Percentiles rank a stretch among this genome's conserved stretches.
These are phyloP conservation scores for Phycomyces nitens DNA, from an alignment of 192 early-diverging fungal genomes.

Conservation along the genomic window DNA sequence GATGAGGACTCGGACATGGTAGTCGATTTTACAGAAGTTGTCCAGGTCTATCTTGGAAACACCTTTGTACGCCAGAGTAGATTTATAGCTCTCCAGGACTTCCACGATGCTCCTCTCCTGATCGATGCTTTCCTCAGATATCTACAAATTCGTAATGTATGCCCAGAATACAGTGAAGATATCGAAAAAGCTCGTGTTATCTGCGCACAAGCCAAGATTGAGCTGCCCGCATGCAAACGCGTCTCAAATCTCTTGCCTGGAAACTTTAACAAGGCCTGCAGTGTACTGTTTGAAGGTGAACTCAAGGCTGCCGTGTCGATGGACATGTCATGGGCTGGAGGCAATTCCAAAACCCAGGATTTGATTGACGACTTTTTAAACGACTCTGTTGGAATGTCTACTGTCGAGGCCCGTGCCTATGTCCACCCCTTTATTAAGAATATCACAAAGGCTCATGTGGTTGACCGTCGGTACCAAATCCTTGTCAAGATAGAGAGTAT, in stretches of 20 bases:
- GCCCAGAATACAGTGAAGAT: constrained; percentile 51
- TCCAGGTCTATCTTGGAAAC: constrained; percentile 49
- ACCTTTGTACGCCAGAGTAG: constrained; percentile 40
- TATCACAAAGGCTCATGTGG: background rate
- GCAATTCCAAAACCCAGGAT: background rate
- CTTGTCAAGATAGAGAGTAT: constrained; percentile 13
- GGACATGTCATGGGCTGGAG: constrained; percentile 4
- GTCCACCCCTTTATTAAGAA: background rate
- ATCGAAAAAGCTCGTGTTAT: constrained; percentile 40
- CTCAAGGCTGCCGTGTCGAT: constrained; percentile 32
- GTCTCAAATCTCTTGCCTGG: constrained; percentile 38
- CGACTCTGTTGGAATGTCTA: constrained; percentile 13
- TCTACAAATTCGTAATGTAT: constrained; percentile 41
- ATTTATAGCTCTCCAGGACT: constrained; percentile 48
- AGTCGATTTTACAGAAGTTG: constrained; percentile 38
- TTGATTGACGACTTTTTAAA: constrained; percentile 10
- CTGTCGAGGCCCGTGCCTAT: background rate
- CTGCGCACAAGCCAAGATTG: constrained; percentile 36
- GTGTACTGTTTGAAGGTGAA: constrained; percentile 45
- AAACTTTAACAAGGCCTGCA: constrained; percentile 52
- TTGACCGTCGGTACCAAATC: background rate
- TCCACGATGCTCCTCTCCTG: constrained; percentile 37
- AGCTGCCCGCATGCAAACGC: constrained; percentile 48
- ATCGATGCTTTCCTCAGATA: constrained; percentile 50
- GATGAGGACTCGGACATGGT: constrained; percentile 43